phyloP scores from a whole-genome alignment of 2,329 filamentous ascomycete species.

The Periconia macrospinosa region DNA sequence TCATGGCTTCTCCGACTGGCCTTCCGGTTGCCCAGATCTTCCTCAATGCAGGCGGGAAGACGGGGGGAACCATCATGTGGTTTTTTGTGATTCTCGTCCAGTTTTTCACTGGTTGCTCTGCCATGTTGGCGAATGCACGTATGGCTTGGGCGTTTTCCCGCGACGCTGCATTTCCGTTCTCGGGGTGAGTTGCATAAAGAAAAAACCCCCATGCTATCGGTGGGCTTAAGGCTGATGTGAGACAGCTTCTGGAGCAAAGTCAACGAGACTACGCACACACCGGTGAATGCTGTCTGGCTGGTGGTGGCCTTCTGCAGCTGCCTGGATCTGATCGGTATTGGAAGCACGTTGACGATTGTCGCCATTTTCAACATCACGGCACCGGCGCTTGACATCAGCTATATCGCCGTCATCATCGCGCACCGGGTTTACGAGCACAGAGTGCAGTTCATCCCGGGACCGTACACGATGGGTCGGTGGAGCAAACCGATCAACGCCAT shows the following conservation, averaged over 20 bases:
- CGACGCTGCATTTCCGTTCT: conserved; percentile 64
- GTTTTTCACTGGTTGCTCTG: conserved; percentile 66
- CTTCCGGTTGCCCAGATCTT: conserved; percentile 62
- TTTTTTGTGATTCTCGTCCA: conserved; percentile 65
- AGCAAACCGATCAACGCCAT: conserved; percentile 58
- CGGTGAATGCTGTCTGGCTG: conserved; percentile 66
- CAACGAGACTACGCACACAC: conserved; percentile 58
- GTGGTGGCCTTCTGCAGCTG: conserved; percentile 60
- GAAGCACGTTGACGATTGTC: conserved; percentile 53
- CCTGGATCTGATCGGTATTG: conserved; percentile 57
- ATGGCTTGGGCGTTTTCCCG: conserved; percentile 65
- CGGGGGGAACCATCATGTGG: conserved; percentile 63
- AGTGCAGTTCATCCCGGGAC: conserved; percentile 59
- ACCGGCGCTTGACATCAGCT: conserved; percentile 54
- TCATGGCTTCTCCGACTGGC: conserved; percentile 61
- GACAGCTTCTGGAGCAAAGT: conserved; percentile 56
- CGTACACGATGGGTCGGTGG: conserved; percentile 60
- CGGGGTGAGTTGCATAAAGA: conserved; percentile 45
- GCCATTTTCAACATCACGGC: conserved; percentile 53
- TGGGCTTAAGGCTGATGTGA: conserved; percentile 20
- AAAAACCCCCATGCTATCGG: conserved; percentile 6
- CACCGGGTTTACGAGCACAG: conserved; percentile 56
- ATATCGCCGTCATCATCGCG: conserved; percentile 64
- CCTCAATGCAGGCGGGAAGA: conserved; percentile 61
- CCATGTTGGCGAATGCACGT: conserved; percentile 65